These are phyloP conservation scores for Geotrichum citri-aurantii DNA, from an alignment of 1,139 yeast species.

Conservation along the genomic window DNA sequence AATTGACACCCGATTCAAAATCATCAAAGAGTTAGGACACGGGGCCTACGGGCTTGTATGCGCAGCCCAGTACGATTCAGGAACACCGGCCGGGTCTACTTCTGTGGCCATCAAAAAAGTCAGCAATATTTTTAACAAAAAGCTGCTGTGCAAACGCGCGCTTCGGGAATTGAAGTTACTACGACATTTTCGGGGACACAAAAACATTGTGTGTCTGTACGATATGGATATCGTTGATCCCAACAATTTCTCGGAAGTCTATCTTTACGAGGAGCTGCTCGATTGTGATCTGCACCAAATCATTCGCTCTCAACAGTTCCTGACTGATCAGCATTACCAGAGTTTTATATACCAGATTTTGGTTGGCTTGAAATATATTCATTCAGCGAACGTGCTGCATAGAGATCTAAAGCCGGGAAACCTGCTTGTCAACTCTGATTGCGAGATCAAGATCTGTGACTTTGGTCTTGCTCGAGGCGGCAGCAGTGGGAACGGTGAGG, in stretches of 20 bases:
- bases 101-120: conserved; percentile 83
- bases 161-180: conserved; percentile 80
- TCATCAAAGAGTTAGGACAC: conserved; percentile 55
- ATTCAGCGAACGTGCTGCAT: conserved; percentile 91
- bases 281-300: conserved; percentile 98
- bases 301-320: conserved; percentile 85
- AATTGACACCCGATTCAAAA: conserved; percentile 18
- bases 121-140: conserved; percentile 83
- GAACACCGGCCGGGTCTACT: conserved; percentile 57
- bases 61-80: conserved; percentile 62
- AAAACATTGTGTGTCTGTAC: conserved; percentile 72
- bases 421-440: conserved; percentile 86
- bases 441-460: conserved; percentile 93
- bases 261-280: conserved; percentile 90
- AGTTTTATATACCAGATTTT: conserved; percentile 85
- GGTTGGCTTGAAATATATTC: conserved; percentile 90
- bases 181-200: conserved; percentile 79
- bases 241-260: conserved; percentile 57
- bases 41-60: conserved; percentile 98
- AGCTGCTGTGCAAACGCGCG: conserved; percentile 83
- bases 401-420: conserved; percentile 95
- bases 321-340: conserved; percentile 93
- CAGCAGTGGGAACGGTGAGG: conserved; percentile 73
- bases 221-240: conserved; percentile 81
- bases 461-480: conserved; percentile 95